phyloP scores from a whole-genome alignment of 495 filamentous ascomycete species.

The Tuber borchii region DNA sequence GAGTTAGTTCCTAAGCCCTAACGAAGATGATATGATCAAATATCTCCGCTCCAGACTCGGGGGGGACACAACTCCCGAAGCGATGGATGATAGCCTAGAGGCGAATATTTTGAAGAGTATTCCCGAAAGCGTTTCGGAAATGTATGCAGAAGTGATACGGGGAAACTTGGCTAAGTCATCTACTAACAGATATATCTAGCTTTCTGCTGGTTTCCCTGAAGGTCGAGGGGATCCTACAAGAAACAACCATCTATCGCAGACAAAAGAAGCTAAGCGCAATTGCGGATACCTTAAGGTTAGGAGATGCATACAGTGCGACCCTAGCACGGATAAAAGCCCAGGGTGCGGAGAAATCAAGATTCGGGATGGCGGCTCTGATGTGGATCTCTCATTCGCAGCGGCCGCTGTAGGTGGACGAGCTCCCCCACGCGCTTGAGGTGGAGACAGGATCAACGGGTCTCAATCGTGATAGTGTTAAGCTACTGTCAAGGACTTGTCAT shows the following conservation, averaged over 20 bases:
- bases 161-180: neutral
- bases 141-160: neutral
- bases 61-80: neutral
- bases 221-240: neutral
- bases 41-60: neutral
- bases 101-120: neutral
- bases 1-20: neutral
- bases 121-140: neutral
- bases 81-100: neutral
- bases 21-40: neutral
- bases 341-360: neutral
- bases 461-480: neutral
- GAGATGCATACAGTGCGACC: neutral
- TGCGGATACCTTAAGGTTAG: neutral
- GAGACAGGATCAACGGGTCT: neutral
- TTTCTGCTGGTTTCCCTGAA: neutral
- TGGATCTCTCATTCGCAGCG: neutral
- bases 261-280: neutral
- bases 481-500: neutral
- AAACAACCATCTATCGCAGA: neutral
- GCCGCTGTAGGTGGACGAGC: neutral
- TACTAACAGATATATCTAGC: neutral
- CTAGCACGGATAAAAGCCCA: neutral
- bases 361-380: neutral
- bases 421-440: neutral